A percentile compares a stretch with the other conserved stretches of the same genome.
These are phyloP conservation scores for Hyaloperonospora brassicae DNA, from an alignment of 352 stramenopile species.

Conservation along the genomic window DNA sequence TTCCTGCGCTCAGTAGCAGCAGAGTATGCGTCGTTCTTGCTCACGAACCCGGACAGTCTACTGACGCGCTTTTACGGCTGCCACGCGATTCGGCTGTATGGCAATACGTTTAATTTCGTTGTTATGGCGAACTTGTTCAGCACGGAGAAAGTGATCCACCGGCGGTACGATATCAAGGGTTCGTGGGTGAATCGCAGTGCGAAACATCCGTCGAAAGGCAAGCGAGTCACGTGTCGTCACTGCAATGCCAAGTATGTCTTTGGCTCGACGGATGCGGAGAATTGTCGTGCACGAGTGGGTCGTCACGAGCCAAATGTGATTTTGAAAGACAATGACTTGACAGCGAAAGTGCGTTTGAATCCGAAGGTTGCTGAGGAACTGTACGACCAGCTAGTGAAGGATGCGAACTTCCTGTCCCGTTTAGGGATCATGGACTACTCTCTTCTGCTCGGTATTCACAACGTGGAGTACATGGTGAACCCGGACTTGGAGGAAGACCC, in stretches of 20 bases:
- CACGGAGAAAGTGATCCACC: conserved; percentile 76
- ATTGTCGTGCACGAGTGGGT: conserved; percentile 62
- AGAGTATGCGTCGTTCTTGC: conserved; percentile 73
- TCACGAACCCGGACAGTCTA: conserved; percentile 76
- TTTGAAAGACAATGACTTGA: conserved; percentile 85
- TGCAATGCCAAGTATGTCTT: conserved; percentile 87
- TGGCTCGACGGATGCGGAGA: conserved; percentile 70
- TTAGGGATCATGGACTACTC: conserved; percentile 90
- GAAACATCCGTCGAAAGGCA: conserved; percentile 81
- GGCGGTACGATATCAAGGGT: conserved; percentile 84
- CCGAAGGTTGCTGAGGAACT: conserved; percentile 67
- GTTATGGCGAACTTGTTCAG: conserved; percentile 86
- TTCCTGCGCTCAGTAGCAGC: conserved; percentile 76
- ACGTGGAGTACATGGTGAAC: conserved; percentile 84
- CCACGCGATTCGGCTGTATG: conserved; percentile 78
- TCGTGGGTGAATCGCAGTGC: conserved; percentile 84
- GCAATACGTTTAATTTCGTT: conserved; percentile 87
- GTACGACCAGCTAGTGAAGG: conserved; percentile 79
- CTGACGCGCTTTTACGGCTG: conserved; percentile 81
- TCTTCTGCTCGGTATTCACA: conserved; percentile 83
- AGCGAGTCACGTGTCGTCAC: conserved; percentile 76
- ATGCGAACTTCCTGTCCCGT: conserved; percentile 77
- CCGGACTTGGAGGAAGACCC: conserved; percentile 54
- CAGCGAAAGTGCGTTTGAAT: conserved; percentile 71
- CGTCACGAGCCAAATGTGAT: conserved; percentile 82